Base-by-base conservation (phyloP, 2,329 filamentous ascomycete species). In the Penicillium sp. region DNA sequence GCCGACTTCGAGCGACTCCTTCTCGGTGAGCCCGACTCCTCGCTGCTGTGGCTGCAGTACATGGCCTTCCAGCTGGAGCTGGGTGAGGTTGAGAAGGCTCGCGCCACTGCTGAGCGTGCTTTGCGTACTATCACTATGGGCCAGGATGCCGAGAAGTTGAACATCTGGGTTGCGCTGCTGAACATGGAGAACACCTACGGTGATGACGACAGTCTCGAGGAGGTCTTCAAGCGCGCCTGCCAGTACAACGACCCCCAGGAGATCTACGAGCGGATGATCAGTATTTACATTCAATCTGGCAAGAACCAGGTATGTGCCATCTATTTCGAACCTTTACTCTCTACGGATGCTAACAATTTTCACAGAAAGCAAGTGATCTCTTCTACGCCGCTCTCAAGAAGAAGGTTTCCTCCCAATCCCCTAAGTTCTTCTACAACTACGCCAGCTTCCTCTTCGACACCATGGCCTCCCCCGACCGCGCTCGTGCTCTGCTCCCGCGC, bases 31-130 rank as follows among this genome's bases (percentile, higher is more conserved):
- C 91, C 94, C 2, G 91, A 97, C 76, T 93, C 90, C n/a, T 95
- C 93, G 0, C 81, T 88, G 59, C 83, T 97, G 28, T 99, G 94
- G 94, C 90, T 97, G 52, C 85, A 90, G 62, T 99, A 99, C 77
- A 97, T 99, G 91, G 91, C 92, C n/a, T 96, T 96, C 82, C 91
- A 97, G 75, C 87, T 97, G 73, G 88, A 96, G 70, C 84, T 96
- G 50, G 90, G 90, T 69, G 94, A 99, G 75, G 81, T 95, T 19
- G 85, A 88, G 58, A 94, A 91, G 75, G 92, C 94, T 12, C 86
- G 93, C 46, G 89, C 93, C 62, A 88, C 97, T 56, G 92, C 91
- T 2, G 89, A 97, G 75, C 88, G 94, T 58, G 94, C 94, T 17
- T 84, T 97, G 61, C 87, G 88, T 69, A 95, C 89, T 16, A 97